Base-by-base conservation (phyloP, 2,329 filamentous ascomycete genomes). In the Fonsecaea erecta region DNA sequence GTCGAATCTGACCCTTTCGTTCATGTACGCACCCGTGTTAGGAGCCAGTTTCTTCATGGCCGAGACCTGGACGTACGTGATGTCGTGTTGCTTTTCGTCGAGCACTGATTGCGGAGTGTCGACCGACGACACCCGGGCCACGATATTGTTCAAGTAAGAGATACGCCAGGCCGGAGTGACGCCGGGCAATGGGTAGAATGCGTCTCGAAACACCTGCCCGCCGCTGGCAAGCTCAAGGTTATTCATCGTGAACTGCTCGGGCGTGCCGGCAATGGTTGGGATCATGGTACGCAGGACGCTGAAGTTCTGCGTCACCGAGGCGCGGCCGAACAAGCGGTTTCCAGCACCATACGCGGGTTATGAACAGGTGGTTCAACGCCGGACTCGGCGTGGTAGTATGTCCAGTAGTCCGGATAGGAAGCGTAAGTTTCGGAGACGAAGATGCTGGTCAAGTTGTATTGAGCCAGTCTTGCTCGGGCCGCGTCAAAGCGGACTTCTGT, bases 111-210 rank as follows among this genome's bases (percentile, higher is more conserved):
- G 59, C 1, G 64, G 35, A 2, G 66, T 68, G 3, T 63, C 66
- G 26, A 63, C 64, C 14, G 68, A 63, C 65, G 70, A 75, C 9
- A 68, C 67, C 1, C 71, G 65, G 0, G 73, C 71, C 3, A 77
- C 72, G 24, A 76, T 71, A 26, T 74, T 71, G 57, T 74, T 70
- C 35, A 77, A 66, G 61, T 77, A 75, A 0, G 81, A 76, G 12
- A 70, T 79, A 16, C 85, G 77, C 83, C 84, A 88, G 0, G 82
- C 82, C 0, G 84, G 83, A 37, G 81, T 80, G 1, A 84, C 78
- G 0, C 83, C 75, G 32, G 82, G 81, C 46, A 83, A 71, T 0
- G 75, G 73, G 0, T 83, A 82, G 35, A 79, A 78, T 0, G 75
- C 75, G 0, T 76, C 73, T 43, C 78, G 76, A n/a, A 79, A 69